Evolutionary conservation across 371 early-diverging fungal species (phyloP), one percentile per base, ranked within the genome.

Genomic region (Neoconidiobolus thromboides): DNA sequence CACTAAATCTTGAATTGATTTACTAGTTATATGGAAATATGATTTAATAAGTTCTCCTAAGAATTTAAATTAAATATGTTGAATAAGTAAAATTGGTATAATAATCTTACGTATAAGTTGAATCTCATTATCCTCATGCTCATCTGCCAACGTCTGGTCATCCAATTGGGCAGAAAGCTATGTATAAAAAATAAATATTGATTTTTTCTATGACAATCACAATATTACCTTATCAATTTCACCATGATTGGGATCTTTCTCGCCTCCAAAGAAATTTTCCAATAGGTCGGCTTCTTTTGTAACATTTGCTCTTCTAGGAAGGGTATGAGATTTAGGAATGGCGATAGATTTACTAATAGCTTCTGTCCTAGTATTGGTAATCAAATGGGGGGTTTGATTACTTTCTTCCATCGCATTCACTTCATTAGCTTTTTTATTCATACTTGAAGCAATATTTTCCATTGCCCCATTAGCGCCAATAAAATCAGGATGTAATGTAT

Each of bases 401-500:
- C 10, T 51, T n/a, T 48, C 39, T 39, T 62, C 55, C 61, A 46
- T 63, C 59, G 57, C 57, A 41, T 14, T 55, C 65, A 48, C 69
- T 68, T 52, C 61, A 63, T 54, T 69, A 59, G 56, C 69, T 72
- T 74, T 74, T 61, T 79, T 78, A 4, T 71, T 69, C 47, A 73
- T 75, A 38, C 64, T 71, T 58, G 26, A 26, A 26, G 77, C 74
- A n/a, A 82, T 58, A 2, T 70, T 72, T n/a, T 69, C 61, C 71
- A 88, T 73, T 36, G 87, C 85, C 4, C 82, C 84, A 1, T 80
- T 79, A 0, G 79, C 86, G 52, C 87, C 84, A 52, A 85, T 82
- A 67, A 92, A 92, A 65, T 92, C 91, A 2, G 91, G 91, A 68
- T 93, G 91, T 66, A 86, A 89, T 57, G 91, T 91, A 65, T 89